Base-by-base conservation (phyloP, 2,329 filamentous ascomycete genomes). In the Arthrobotrys iridis region DNA sequence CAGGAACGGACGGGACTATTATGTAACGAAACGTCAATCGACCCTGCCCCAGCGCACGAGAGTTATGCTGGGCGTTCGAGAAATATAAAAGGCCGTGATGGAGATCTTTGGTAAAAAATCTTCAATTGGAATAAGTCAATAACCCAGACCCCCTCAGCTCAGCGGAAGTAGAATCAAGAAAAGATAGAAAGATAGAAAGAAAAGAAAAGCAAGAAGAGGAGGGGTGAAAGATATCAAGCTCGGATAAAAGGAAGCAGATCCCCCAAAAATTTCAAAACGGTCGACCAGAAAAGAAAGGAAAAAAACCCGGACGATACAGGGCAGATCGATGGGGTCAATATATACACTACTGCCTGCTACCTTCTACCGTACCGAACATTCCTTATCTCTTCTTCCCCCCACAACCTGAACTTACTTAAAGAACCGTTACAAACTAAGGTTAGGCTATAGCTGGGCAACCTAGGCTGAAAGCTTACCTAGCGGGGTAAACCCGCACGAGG, bases 241-340 rank as follows among this genome's bases (percentile, higher is more conserved):
- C 46, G 46, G 46, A 10, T 52, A 52, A 52, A 52, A 52, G 46
- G 46, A 52, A 52, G 28, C 45, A 48, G 20, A 46, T 4, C 4
- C 20, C 15, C 41, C 15, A 45, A 24, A 45, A 45, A 45, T 15
- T n/a, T n/a, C n/a, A 46, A 46, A 24, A 22, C 18, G 22, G 3
- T 28, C 22, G 22, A 48, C 5, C 20, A 52, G 5, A 11, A 30
- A 15, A 18, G n/a, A 50, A 11, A 20, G 11, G 5, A 30, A 7
- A 28, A 33, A 50, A n/a, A 30, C 37, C 37, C 11, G 37, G 11
- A 15, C 37, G 11, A 40, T 40, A 6, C 37, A n/a, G 22, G n/a
- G 35, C 35, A 40, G 35, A 40, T 40, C 35, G 35, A 40, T 8
- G 35, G 35, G n/a, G n/a, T n/a, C 40, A 43, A 11, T 43, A 43